Percentiles rank a stretch among this genome's conserved stretches.
These are phyloP conservation scores for Erodium moschatum DNA, from an alignment of 441 rosid species.

Conservation along the genomic window DNA sequence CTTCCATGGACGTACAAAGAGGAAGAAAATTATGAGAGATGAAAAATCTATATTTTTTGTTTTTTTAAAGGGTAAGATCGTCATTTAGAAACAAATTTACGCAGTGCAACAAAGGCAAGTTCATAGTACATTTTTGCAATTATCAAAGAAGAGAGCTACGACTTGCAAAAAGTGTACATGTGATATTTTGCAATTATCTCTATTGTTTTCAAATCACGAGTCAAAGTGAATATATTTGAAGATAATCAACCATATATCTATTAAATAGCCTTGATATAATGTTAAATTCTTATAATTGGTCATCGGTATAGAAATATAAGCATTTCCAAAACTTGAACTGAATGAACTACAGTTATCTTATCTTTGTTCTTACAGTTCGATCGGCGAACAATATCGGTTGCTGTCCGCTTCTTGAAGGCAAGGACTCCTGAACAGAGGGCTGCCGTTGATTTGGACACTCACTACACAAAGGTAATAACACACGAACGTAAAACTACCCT, in stretches of 20 bases:
- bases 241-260: neutral
- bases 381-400: conserved; percentile 54
- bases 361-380: conserved; percentile 49
- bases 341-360: neutral
- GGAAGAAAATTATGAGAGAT: too few relatives aligned
- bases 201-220: too few relatives aligned
- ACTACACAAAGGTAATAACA: conserved; percentile 53
- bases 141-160: too few relatives aligned
- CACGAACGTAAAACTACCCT: too few relatives aligned
- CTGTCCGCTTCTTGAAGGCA: conserved; percentile 79
- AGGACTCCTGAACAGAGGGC: conserved; percentile 87
- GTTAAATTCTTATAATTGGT: neutral
- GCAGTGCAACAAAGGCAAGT: too few relatives aligned
- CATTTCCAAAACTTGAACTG: neutral
- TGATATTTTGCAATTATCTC: too few relatives aligned
- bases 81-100: too few relatives aligned
- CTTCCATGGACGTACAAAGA: too few relatives aligned
- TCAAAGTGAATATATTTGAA: neutral
- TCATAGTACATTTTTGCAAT: too few relatives aligned
- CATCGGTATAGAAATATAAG: neutral
- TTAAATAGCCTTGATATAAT: neutral
- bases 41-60: too few relatives aligned
- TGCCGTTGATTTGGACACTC: conserved; percentile 94
- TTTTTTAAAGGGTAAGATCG: too few relatives aligned
- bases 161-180: too few relatives aligned